Evolutionary conservation across 148 eudicot genomes (phyloP).

Genomic region (Rhododendron molle): DNA sequence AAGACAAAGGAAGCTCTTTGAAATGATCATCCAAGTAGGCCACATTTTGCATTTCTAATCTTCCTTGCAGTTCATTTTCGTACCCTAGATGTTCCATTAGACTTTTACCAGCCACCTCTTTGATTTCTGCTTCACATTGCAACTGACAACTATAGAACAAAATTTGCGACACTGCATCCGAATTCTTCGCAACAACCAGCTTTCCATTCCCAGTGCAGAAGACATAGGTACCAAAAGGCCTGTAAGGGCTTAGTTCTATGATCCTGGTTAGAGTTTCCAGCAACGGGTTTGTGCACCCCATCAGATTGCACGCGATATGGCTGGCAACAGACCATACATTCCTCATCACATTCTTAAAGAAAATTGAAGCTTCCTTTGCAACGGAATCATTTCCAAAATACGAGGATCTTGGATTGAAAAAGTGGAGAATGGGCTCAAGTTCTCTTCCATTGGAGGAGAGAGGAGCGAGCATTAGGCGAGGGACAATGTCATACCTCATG

Average conservation of each 20-base stretch:
- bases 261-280: slow-evolving; percentile 50
- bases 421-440: slow-evolving; percentile 37
- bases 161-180: slow-evolving; percentile 71
- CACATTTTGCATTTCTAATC: slow-evolving; percentile 44
- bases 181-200: slow-evolving; percentile 48
- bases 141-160: slow-evolving; percentile 64
- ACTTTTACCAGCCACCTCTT: slow-evolving; percentile 39
- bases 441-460: slow-evolving; percentile 34
- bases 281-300: slow-evolving; percentile 61
- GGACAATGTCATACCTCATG: slow-evolving; percentile 67
- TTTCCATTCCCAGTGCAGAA: slow-evolving; percentile 62
- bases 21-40: slow-evolving; percentile 39
- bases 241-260: slow-evolving; percentile 71
- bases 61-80: slow-evolving; percentile 40
- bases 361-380: slow-evolving; percentile 19
- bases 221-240: slow-evolving; percentile 74
- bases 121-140: slow-evolving; percentile 37
- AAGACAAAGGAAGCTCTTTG: slow-evolving; percentile 56
- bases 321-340: slow-evolving; percentile 49
- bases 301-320: slow-evolving; percentile 64
- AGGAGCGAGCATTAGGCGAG: slow-evolving; percentile 66
- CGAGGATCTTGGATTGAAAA: slow-evolving; percentile 49
- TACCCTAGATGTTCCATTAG: slow-evolving; percentile 52
- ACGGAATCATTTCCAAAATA: no score
- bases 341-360: slow-evolving; percentile 48